These are phyloP conservation scores for Selaginella moellendorffii DNA, from an alignment of 75 land plant genomes.

Conservation along the genomic window DNA sequence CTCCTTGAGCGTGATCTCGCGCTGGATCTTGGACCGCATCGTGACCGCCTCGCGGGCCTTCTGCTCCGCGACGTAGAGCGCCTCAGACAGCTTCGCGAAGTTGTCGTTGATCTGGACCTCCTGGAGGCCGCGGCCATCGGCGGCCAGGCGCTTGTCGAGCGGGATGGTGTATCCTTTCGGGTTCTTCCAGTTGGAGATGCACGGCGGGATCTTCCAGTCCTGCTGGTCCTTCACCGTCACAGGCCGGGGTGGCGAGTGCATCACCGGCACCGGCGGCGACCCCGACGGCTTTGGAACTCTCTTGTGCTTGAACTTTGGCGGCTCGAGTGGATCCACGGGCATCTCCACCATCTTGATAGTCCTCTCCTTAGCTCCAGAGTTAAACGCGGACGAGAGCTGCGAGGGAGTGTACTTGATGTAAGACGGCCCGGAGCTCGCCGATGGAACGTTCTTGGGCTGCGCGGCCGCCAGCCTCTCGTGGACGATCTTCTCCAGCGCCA, in stretches of 20 bases:
- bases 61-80: slow-evolving; percentile 89
- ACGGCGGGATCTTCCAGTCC: slow-evolving; percentile 98
- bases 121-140: slow-evolving; percentile 93
- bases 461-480: slow-evolving; percentile 77
- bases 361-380: slow-evolving; percentile 91
- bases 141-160: slow-evolving; percentile 79
- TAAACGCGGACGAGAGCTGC: slow-evolving; percentile 75
- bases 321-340: slow-evolving; percentile 91
- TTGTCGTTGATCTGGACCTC: slow-evolving; percentile 95
- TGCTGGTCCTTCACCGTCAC: slow-evolving; percentile 96
- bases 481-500: slow-evolving; percentile 80
- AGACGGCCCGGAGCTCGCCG: slow-evolving; percentile 36
- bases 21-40: slow-evolving; percentile 86
- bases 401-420: slow-evolving; percentile 89
- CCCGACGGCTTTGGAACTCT: slow-evolving; percentile 84
- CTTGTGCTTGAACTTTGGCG: slow-evolving; percentile 98
- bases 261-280: slow-evolving; percentile 86
- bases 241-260: slow-evolving; percentile 91
- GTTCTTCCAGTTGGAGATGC: slow-evolving; percentile 97
- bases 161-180: slow-evolving; percentile 97
- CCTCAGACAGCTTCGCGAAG: slow-evolving; percentile 84
- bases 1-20: slow-evolving; percentile 75
- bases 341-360: slow-evolving; percentile 85
- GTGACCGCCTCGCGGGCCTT: slow-evolving; percentile 96
- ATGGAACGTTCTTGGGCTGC: slow-evolving; percentile 82